phyloP scores from a whole-genome alignment of 2,329 filamentous ascomycete genomes.

The Ceratocystis cacaofunesta region DNA sequence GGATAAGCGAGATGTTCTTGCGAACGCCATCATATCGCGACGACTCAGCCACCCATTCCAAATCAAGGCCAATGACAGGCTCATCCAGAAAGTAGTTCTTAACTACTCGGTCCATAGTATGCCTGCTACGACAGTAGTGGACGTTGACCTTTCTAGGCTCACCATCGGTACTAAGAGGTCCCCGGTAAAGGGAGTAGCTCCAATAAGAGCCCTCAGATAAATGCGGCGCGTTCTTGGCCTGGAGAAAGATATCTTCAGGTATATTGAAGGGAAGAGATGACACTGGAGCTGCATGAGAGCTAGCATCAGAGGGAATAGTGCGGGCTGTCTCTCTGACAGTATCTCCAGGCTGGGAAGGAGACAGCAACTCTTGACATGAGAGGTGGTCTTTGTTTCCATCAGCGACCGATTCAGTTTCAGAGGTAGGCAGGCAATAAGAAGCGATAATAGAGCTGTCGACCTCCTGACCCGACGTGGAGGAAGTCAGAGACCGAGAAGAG shows the following conservation, averaged over 20 bases:
- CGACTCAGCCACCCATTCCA: constrained; percentile 61
- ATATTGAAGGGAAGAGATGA: constrained; percentile 34
- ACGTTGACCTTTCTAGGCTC: constrained; percentile 44
- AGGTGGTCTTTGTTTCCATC: neutral
- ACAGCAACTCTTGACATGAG: neutral
- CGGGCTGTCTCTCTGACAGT: neutral
- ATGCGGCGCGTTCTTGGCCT: constrained; percentile 32
- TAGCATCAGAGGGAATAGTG: constrained; percentile 15
- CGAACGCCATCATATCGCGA: constrained; percentile 36
- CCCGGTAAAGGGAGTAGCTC: constrained; percentile 53
- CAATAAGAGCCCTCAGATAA: constrained; percentile 44
- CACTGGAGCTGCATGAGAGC: constrained; percentile 23
- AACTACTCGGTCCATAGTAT: constrained; percentile 51
- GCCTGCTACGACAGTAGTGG: constrained; percentile 59
- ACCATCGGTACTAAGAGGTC: constrained; percentile 27
- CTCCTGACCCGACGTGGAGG: neutral
- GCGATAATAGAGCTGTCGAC: neutral
- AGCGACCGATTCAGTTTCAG: neutral
- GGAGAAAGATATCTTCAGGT: constrained; percentile 30
- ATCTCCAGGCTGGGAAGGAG: neutral
- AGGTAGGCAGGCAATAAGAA: neutral
- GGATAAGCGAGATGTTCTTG: constrained; percentile 64
- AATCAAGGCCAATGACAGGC: constrained; percentile 67
- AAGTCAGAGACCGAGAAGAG: neutral
- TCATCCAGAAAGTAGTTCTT: constrained; percentile 50